Percentiles rank a stretch among this genome's conserved stretches.
Conservation (phyloP, 1,139 yeast species). For the Lodderomyces theae region DNA sequence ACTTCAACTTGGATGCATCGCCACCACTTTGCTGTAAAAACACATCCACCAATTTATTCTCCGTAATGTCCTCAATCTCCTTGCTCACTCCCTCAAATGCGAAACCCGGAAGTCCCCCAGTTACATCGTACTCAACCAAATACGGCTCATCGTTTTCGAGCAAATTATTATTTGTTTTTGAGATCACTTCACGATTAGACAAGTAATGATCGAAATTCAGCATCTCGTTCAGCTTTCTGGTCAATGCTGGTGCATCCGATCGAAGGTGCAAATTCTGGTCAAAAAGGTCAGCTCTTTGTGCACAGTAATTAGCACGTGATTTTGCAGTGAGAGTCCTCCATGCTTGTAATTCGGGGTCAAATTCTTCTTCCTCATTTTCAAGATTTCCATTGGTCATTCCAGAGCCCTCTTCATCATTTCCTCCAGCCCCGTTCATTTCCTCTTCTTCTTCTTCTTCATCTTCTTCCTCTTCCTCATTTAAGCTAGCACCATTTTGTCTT, state of each 20-base stretch:
- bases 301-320: conserved; percentile 72
- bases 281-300: conserved; percentile 66
- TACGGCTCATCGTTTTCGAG: conserved; percentile 66
- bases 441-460: conserved; percentile 8
- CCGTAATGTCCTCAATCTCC: conserved; percentile 45
- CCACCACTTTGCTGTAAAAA: conserved; percentile 31
- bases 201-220: conserved; percentile 48
- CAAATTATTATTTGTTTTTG: conserved; percentile 38
- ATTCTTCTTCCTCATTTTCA: conserved; percentile 49
- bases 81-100: conserved; percentile 51
- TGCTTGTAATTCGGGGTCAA: conserved; percentile 66
- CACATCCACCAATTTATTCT: conserved; percentile 45
- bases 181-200: conserved; percentile 40
- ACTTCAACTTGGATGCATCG: conserved; percentile 25
- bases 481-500: neutral
- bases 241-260: conserved; percentile 64
- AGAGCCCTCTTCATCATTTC: conserved; percentile 28
- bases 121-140: conserved; percentile 77
- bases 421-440: conserved; percentile 2
- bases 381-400: conserved; percentile 20
- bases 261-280: conserved; percentile 54
- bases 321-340: conserved; percentile 84
- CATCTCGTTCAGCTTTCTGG: conserved; percentile 63
- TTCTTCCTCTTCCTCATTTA: conserved; percentile 6
- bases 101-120: conserved; percentile 76